Evolutionary conservation across 768 basidiomycete species (phyloP), one percentile per base, ranked within the genome.

Genomic region (Kwoniella pini): DNA sequence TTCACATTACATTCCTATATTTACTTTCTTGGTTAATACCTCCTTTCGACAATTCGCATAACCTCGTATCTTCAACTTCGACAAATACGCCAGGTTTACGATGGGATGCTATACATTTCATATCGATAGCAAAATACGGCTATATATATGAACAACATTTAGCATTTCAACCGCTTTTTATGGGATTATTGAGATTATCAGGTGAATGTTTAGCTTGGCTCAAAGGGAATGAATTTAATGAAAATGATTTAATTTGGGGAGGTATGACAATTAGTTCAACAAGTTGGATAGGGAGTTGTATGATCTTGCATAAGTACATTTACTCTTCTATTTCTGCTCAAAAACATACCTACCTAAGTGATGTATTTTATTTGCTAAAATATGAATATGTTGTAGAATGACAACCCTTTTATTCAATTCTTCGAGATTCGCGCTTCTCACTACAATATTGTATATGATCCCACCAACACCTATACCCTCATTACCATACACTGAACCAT

Each of bases 101-200:
- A 67, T 99, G 95, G 96, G 95, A 98, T 72, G 82, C 82, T 2
- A 83, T 97, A 65, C 88, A 96, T 78, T 97, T 92, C 76, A 67
- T 81, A 5, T 82, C 84, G 68, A 84, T 91, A 54, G 89, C 91
- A 0, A 69, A 81, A 26, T 60, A 83, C 11, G 83, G 84, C 9
- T 83, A 87, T 66, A 62, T 63, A 0, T 86, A 85, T 73, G 95
- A 98, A 73, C 84, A 95, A 68, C 82, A 90, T 65, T 89, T 89
- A 84, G 95, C 95, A 0, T 98, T 91, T 77, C 83, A 91, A 63
- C 88, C 90, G 1, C 90, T 84, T 4, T 77, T 84, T 24, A 84
- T 89, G 2, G 69, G 80, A 11, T 49, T 88, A 50, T 82, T 91
- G 77, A 81, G 83, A 1, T 12, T 68, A 0, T 54, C 60, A 53